Percentiles rank a stretch among this genome's conserved stretches.
phyloP scores from a whole-genome alignment of 2,329 filamentous ascomycete genomes.

The Colletotrichum spinosum region DNA sequence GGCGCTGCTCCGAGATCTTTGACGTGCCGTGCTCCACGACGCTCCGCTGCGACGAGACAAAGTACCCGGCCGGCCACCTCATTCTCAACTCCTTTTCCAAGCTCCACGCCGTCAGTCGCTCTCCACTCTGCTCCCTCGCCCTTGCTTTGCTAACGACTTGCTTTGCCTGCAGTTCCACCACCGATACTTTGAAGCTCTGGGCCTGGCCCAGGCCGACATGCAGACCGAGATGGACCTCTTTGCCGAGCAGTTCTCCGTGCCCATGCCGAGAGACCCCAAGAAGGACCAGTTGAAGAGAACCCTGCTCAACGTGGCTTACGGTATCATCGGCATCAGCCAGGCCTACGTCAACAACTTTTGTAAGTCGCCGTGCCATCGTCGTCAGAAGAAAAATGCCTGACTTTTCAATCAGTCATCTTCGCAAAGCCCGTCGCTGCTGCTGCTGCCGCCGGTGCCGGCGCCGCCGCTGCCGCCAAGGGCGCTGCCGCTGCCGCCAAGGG shows the following conservation, averaged over 20 bases:
- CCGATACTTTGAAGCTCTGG: slow-evolving; percentile 21
- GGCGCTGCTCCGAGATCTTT: slow-evolving; percentile 20
- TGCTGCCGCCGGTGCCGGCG: background rate
- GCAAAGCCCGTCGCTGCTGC: background rate
- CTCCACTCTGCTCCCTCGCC: background rate
- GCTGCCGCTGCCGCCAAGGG: too few relatives aligned
- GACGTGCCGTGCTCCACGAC: slow-evolving; percentile 23
- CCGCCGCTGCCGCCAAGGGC: too few relatives aligned
- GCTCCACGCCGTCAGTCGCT: slow-evolving; percentile 9
- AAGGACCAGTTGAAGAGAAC: background rate
- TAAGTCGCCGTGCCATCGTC: too few relatives aligned
- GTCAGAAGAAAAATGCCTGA: slow-evolving; percentile 10
- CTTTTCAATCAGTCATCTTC: slow-evolving; percentile 7
- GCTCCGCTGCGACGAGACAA: slow-evolving; percentile 5
- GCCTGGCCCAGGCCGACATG: slow-evolving; percentile 11
- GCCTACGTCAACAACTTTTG: slow-evolving; percentile 1
- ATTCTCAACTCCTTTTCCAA: slow-evolving; percentile 28
- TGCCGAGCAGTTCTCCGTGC: slow-evolving; percentile 15
- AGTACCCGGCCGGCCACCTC: slow-evolving; percentile 18
- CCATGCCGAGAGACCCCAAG: background rate
- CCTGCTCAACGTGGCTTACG: slow-evolving; percentile 17
- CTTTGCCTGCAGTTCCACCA: slow-evolving; percentile 10
- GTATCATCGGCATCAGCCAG: slow-evolving; percentile 10
- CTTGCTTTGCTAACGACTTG: too few relatives aligned
- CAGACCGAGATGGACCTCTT: slow-evolving; percentile 14